These are phyloP conservation scores for Fusarium neocosmosporiellum DNA, from an alignment of 2,329 filamentous ascomycete genomes.

Conservation along the genomic window DNA sequence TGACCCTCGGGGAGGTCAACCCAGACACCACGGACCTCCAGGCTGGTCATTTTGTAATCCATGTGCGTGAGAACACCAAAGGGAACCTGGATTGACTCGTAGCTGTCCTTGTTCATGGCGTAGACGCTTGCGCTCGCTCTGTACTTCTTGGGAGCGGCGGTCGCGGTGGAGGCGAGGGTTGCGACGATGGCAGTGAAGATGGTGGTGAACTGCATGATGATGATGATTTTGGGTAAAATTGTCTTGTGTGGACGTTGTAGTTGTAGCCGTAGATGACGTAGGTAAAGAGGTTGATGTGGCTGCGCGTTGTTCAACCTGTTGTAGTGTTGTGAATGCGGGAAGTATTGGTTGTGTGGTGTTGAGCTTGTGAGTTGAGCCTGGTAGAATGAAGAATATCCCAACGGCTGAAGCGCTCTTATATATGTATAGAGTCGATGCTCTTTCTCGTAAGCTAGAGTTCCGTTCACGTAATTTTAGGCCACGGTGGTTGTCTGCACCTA, in stretches of 20 bases:
- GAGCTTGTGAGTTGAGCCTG: too few species aligned
- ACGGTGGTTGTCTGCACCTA: too few species aligned
- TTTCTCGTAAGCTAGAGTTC: too few species aligned
- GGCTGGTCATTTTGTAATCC: slow-evolving; percentile 16
- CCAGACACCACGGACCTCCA: slow-evolving; percentile 6
- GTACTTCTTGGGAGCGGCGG: background rate
- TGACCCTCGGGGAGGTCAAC: background rate
- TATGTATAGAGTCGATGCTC: too few species aligned
- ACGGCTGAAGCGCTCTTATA: too few species aligned
- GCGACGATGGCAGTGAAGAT: background rate
- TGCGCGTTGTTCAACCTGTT: too few species aligned
- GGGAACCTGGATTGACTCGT: slow-evolving; percentile 11
- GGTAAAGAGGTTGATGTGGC: background rate
- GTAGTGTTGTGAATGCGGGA: too few species aligned
- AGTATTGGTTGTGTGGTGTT: too few species aligned
- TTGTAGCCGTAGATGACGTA: background rate
- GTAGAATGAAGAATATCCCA: too few species aligned
- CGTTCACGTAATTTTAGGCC: too few species aligned
- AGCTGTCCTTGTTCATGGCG: slow-evolving; percentile 7
- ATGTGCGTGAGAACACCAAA: slow-evolving; percentile 18
- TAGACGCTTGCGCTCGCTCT: background rate
- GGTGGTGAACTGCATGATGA: slow-evolving; percentile 18
- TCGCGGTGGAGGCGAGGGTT: background rate
- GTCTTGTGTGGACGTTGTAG: background rate
- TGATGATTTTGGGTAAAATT: background rate